Percentiles rank a stretch among this genome's conserved stretches.
Evolutionary conservation across 495 filamentous ascomycete species (phyloP).

Genomic region (Achaetomiella virescens): DNA sequence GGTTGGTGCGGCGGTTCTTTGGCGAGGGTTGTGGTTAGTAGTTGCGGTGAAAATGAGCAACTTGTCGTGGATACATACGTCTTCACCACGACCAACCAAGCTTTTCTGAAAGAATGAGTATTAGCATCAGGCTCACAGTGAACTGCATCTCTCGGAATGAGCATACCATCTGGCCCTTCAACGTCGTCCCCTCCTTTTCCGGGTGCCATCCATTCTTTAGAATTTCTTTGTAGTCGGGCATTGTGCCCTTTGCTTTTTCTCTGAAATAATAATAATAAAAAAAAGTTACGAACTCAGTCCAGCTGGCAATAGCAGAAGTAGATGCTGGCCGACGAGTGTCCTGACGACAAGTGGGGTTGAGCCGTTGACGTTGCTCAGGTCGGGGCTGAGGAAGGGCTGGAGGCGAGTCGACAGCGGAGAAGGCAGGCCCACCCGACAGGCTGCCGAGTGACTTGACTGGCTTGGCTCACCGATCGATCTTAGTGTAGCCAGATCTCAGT

Average conservation of each 20-base stretch:
- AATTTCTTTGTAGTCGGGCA: conserved; percentile 30
- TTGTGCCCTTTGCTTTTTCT: background rate
- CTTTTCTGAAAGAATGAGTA: conserved; percentile 37
- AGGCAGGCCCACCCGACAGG: too few species aligned
- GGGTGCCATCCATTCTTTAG: conserved; percentile 42
- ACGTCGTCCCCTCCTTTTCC: conserved; percentile 31
- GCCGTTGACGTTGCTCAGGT: too few species aligned
- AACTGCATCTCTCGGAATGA: background rate
- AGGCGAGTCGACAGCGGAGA: too few species aligned
- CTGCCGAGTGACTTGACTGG: too few species aligned
- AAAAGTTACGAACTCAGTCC: background rate
- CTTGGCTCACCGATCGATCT: too few species aligned
- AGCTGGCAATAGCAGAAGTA: too few species aligned
- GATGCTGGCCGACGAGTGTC: too few species aligned
- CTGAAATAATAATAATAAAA: background rate
- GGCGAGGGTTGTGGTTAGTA: background rate
- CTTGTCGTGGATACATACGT: conserved; percentile 5
- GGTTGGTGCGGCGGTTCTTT: conserved; percentile 27
- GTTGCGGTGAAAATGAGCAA: too few species aligned
- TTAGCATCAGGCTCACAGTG: background rate
- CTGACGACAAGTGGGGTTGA: too few species aligned
- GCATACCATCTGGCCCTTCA: conserved; percentile 40
- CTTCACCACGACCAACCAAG: conserved; percentile 33
- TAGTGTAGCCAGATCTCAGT: too few species aligned
- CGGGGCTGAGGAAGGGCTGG: too few species aligned